Evolutionary conservation across 257 asterid species (phyloP).

Genomic region (Apocynum venetum): DNA sequence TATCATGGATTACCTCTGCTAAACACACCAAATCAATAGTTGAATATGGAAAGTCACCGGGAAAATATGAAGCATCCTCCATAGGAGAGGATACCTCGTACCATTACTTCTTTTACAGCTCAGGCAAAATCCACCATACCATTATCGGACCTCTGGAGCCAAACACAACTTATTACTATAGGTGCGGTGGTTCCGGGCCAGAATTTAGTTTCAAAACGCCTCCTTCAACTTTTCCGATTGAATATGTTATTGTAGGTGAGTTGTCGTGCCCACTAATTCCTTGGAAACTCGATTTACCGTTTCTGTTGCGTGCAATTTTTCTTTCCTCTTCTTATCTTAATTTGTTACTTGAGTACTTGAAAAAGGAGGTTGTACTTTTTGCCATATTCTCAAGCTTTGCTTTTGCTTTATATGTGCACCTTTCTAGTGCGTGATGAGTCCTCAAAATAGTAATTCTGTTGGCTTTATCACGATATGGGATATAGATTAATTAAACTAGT

Average conservation of each 20-base stretch:
- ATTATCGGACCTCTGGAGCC: slow-evolving; percentile 73
- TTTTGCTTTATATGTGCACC: neutral
- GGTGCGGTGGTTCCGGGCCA: slow-evolving; percentile 61
- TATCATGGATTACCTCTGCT: slow-evolving; percentile 62
- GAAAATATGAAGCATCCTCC: slow-evolving; percentile 36
- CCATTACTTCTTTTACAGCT: slow-evolving; percentile 51
- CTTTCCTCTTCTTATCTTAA: neutral
- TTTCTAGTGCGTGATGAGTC: neutral
- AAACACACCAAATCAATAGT: slow-evolving; percentile 44
- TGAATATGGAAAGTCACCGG: slow-evolving; percentile 55
- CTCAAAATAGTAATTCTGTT: no score
- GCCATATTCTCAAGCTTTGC: slow-evolving; percentile 16
- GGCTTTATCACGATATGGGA: no score
- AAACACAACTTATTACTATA: slow-evolving; percentile 55
- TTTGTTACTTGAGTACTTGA: neutral
- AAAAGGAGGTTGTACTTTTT: neutral
- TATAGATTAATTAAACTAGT: no score
- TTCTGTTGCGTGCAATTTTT: slow-evolving; percentile 32
- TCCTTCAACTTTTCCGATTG: slow-evolving; percentile 65
- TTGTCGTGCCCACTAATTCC: slow-evolving; percentile 1
- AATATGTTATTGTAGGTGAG: slow-evolving; percentile 72
- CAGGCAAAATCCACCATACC: slow-evolving; percentile 71
- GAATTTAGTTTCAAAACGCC: slow-evolving; percentile 74
- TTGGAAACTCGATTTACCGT: neutral
- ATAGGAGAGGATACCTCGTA: slow-evolving; percentile 52